A percentile compares a stretch with the other conserved stretches of the same genome.
Conservation (phyloP, 306 rosid genomes). For the Cyclanthera cordifolia region DNA sequence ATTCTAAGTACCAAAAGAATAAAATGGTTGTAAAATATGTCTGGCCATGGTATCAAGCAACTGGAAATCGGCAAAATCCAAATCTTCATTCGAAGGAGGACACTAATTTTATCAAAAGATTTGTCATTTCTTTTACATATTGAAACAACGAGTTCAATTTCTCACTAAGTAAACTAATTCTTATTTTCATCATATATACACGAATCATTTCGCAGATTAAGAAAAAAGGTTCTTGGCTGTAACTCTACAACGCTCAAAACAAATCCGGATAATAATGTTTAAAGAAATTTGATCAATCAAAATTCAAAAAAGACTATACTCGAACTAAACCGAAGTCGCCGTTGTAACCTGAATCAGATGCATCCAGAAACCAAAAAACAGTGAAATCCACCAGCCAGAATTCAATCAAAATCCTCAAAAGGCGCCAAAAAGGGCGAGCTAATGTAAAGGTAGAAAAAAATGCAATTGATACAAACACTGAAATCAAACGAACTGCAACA, state of each 20-base stretch:
- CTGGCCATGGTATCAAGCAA: too few species aligned
- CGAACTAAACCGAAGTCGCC: background rate
- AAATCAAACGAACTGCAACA: constrained; percentile 26
- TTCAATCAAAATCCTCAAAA: background rate
- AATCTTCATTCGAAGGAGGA: background rate
- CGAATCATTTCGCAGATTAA: too few species aligned
- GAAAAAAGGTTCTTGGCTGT: background rate
- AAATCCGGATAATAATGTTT: background rate
- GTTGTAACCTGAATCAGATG: background rate
- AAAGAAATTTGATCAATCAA: background rate
- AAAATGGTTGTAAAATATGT: too few species aligned
- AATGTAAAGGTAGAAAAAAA: background rate
- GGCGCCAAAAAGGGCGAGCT: background rate
- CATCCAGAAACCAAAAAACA: background rate
- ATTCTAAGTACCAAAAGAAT: too few species aligned
- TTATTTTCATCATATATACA: background rate
- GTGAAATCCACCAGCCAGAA: background rate
- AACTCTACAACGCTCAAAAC: background rate
- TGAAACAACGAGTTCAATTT: background rate
- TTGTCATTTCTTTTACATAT: background rate
- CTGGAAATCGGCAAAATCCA: background rate
- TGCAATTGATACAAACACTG: constrained; percentile 8
- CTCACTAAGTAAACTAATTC: background rate
- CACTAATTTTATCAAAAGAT: background rate
- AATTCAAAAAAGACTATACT: background rate